Evolutionary conservation across 1,139 yeast species (phyloP).

Genomic region (Yamadazyma oceani): DNA sequence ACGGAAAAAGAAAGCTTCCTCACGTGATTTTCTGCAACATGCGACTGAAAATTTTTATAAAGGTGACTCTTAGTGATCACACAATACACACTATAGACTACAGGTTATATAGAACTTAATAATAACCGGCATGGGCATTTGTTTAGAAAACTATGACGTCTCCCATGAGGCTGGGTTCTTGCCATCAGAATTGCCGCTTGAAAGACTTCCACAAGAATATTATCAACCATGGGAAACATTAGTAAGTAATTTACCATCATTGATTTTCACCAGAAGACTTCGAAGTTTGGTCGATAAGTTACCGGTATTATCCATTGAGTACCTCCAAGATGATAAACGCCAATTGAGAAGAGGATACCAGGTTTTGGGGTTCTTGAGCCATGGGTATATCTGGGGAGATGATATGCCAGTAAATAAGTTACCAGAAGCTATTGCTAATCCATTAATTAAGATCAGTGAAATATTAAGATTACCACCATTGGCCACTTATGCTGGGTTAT

Average conservation of each 20-base stretch:
- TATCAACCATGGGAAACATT: conserved; percentile 78
- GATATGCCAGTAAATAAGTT: conserved; percentile 64
- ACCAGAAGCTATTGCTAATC: conserved; percentile 69
- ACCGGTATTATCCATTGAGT: conserved; percentile 50
- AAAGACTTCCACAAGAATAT: conserved; percentile 57
- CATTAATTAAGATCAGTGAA: conserved; percentile 61
- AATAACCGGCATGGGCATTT: conserved; percentile 17
- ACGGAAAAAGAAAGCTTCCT: too few species aligned
- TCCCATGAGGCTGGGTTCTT: conserved; percentile 74
- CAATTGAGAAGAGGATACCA: conserved; percentile 81
- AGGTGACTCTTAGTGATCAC: too few species aligned
- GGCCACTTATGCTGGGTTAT: conserved; percentile 83
- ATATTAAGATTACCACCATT: conserved; percentile 77
- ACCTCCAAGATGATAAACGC: conserved; percentile 36
- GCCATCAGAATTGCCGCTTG: conserved; percentile 67
- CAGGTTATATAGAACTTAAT: background rate
- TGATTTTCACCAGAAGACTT: conserved; percentile 64
- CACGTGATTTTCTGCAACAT: too few species aligned
- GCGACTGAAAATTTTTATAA: too few species aligned
- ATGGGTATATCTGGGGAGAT: conserved; percentile 88
- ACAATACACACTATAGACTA: background rate
- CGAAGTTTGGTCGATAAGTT: conserved; percentile 60
- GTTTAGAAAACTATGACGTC: conserved; percentile 67
- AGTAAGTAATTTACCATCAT: conserved; percentile 66
- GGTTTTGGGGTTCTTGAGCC: conserved; percentile 73